Evolutionary conservation across 2,329 filamentous ascomycete species (phyloP), one percentile per base, ranked within the genome.

Genomic region (Colletotrichum sp.): DNA sequence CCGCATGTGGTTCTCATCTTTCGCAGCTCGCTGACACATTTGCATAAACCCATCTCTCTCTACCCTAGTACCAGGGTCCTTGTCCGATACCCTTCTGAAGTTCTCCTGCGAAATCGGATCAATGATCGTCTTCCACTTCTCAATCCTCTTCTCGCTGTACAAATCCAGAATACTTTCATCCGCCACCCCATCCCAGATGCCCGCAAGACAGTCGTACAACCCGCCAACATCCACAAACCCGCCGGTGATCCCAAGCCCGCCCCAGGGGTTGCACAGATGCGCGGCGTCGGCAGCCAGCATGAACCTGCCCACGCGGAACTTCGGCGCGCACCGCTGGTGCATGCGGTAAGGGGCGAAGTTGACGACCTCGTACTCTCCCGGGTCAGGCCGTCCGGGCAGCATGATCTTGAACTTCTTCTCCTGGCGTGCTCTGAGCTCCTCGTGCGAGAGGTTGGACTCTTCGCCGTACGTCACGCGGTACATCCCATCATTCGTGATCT

Each of bases 381-480:
- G 90, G 76, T 90, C 89, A 1, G 91, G 92, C 72, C 91, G 85
- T 0, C 91, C 91, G 0, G 91, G 91, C 0, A 93, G 85, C 77
- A 93, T 91, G 32, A 86, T 81, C 76, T 89, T 86, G 79, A 90
- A 93, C 75, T 91, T 92, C 76, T 82, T 82, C 3, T 89, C 87
- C 77, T 91, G 90, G 8, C 91, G 87, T 30, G 85, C 85, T 32
- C 86, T 82, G 70, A 92, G 86, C 80, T 93, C 86, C 13, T 92
- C 90, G 44, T 81, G 83, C 0, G 87, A 88, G 15, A 93, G 85
- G 3, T 88, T 89, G 0, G 87, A 85, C 1, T 83, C 83, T 78
- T 93, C 92, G 69, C 91, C 91, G 79, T 93, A 93, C 0, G 92
- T 92, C 44, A 93, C 89, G 16, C 92, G 89, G 85, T 92, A 93